Evolutionary conservation across 805 yeast genomes (phyloP).

Genomic region (Soucietia sequanensis): DNA sequence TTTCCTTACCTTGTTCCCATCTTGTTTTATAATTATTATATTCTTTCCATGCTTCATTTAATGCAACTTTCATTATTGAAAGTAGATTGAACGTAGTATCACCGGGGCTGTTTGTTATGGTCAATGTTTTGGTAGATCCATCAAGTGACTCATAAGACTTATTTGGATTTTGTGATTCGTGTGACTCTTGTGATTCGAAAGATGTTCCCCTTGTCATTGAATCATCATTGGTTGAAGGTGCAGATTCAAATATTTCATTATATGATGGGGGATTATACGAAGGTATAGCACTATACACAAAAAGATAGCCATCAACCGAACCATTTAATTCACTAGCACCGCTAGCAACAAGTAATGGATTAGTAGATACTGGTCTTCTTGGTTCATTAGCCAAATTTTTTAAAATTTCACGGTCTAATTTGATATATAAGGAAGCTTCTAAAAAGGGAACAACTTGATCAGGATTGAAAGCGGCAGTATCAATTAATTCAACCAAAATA

Average conservation of each 20-base stretch:
- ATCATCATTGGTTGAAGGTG: not conserved
- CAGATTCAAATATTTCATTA: slow-evolving; percentile 22
- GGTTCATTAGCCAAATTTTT: slow-evolving; percentile 65
- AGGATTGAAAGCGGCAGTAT: slow-evolving; percentile 70
- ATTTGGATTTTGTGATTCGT: not conserved
- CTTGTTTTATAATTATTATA: slow-evolving; percentile 51
- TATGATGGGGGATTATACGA: slow-evolving; percentile 60
- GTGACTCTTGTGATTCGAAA: too few relatives aligned
- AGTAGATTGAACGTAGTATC: slow-evolving; percentile 34
- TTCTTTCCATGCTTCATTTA: slow-evolving; percentile 74
- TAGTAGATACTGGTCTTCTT: slow-evolving; percentile 58
- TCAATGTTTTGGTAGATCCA: slow-evolving; percentile 1
- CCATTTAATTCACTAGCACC: slow-evolving; percentile 81
- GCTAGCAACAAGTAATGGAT: slow-evolving; percentile 69
- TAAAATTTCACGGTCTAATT: slow-evolving; percentile 57
- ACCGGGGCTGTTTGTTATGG: slow-evolving; percentile 9
- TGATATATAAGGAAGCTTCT: slow-evolving; percentile 66
- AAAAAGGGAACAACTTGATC: slow-evolving; percentile 71
- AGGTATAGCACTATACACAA: slow-evolving; percentile 71
- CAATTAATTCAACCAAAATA: slow-evolving; percentile 65
- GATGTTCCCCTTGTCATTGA: not conserved
- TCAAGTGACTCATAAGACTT: not conserved
- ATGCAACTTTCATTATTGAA: slow-evolving; percentile 51
- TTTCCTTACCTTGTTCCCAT: slow-evolving; percentile 66
- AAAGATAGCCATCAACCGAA: slow-evolving; percentile 68